Percentiles rank a stretch among this genome's conserved stretches.
These are phyloP conservation scores for Candolleomyces eurysporus DNA, from an alignment of 768 basidiomycete genomes.

Conservation along the genomic window DNA sequence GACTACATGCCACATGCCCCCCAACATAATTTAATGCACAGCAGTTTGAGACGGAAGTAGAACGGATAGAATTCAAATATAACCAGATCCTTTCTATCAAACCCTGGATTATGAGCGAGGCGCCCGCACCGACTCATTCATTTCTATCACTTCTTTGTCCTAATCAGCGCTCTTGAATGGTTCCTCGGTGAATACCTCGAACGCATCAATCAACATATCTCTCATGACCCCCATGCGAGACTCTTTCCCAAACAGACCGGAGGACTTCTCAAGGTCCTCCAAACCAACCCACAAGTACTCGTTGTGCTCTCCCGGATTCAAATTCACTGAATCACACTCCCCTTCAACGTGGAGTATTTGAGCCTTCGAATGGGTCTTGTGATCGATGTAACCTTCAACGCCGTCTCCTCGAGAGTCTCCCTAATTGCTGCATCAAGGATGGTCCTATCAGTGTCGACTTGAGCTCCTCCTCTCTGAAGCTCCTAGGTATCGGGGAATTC, in stretches of 20 bases:
- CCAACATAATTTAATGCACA: no score
- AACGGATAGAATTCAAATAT: no score
- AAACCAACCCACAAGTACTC: slow-evolving; percentile 10
- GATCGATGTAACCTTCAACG: slow-evolving; percentile 7
- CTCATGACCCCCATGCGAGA: not conserved
- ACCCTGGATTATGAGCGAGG: no score
- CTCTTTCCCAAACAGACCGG: not conserved
- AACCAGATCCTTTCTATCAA: no score
- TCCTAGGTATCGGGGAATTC: no score
- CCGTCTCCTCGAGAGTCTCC: slow-evolving; percentile 14
- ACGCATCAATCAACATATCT: not conserved
- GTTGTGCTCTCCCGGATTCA: slow-evolving; percentile 12
- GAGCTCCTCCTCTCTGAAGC: no score
- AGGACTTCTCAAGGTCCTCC: not conserved
- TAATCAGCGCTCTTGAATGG: not conserved
- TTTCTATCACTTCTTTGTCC: not conserved
- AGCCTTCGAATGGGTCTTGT: slow-evolving; percentile 8
- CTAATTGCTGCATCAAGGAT: slow-evolving; percentile 4
- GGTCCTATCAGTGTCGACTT: no score
- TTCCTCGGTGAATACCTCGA: not conserved
- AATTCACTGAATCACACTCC: slow-evolving; percentile 7
- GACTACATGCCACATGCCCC: no score
- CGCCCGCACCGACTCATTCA: no score
- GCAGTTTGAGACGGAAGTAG: no score
- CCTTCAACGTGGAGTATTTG: slow-evolving; percentile 10